Base-by-base conservation (phyloP, 1,284 basidiomycete genomes). In the Cutaneotrichosporon curvatum region DNA sequence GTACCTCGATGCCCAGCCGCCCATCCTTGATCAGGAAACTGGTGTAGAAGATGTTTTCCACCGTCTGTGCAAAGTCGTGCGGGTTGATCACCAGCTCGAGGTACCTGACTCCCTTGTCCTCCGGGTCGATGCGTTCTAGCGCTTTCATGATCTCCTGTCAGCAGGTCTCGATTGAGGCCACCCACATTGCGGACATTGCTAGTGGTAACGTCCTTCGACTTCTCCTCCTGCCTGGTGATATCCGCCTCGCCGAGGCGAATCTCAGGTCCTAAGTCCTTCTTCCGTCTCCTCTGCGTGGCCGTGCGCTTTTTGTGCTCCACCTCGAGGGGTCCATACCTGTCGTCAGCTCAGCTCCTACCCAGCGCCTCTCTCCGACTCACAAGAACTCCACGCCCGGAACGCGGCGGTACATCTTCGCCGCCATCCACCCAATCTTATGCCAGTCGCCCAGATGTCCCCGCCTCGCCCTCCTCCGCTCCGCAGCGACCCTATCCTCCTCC, bases 21-120 rank as follows among this genome's bases (percentile, higher is more conserved):
- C 73, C 73, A 32, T 78, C 75, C 40, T 70, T 64, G 19, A 78
- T 65, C 28, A 79, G 60, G 54, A 79, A 79, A 41, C 73, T 74
- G 30, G 76, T 67, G 57, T 75, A 78, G 56, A 79, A 79, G 45
- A 76, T 59, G 52, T 79, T 79, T 53, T 79, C 78, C 37, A 78
- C 73, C 1, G 74, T 75, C 43, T 77, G 74, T 12, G 45, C 43
- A 32, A 45, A 47, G 23, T 37, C 34, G 32, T 48, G 15, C 2
- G 52, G 52, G 22, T 54, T 50, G 43, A 45, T 37, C 9, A 54
- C 37, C 32, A 54, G 40, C 9, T 25, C 23, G 65, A 78, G 77
- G 41, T 67, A 75, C 47, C 67, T 75, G 60, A 56, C 65, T 43
- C 47, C 74, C 33, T 61, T 22, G 23, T 56, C 41, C 2, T 48